Base-by-base conservation (phyloP, 768 basidiomycete species). In the Trametes elegans region DNA sequence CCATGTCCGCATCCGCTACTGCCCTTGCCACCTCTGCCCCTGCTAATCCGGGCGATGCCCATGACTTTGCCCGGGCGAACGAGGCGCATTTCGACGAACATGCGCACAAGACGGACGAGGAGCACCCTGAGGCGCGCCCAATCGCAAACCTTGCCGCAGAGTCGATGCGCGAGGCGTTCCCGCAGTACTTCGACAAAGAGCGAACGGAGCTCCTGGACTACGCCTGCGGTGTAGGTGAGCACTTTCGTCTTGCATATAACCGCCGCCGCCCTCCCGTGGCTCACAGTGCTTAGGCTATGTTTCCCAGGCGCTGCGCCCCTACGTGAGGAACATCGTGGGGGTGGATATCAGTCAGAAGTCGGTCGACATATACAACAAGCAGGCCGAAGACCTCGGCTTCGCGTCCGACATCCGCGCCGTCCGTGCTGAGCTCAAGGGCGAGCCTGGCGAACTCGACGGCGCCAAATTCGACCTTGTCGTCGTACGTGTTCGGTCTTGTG, bases 341-440 rank as follows among this genome's bases (percentile, higher is more conserved):
- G 82, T 88, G 14, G 90, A 92, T 64, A 86, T 90, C 64, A 89
- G 84, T 69, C 82, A 84, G 58, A 78, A 70, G 1, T 80, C 84
- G 74, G 85, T 91, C 8, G 82, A 88, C 50, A 68, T 74, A 14
- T 92, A 81, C 73, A 89, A 88, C 68, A 62, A 69, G 47, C 72
- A 75, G 19, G 81, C 82, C 11, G 55, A 55, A 18, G 79, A 85
- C 50, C 84, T 89, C 53, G 87, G 87, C 5, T 79, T 89, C 32
- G 62, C 76, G 1, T 69, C 74, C 1, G 83, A 88, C 63, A 87
- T 90, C 84, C 74, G 73, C 9, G 85, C 85, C 1, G 66, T 88
- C 27, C 78, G 82, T 55, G 68, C 66, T 0, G 78, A 79, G 36
- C 73, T 83, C 29, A 76, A 78, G 57, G 78, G 78, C 6, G 66